Evolutionary conservation across 1,139 yeast genomes (phyloP), one percentile per base, ranked within the genome.

Genomic region (Scheffersomyces segobiensis): DNA sequence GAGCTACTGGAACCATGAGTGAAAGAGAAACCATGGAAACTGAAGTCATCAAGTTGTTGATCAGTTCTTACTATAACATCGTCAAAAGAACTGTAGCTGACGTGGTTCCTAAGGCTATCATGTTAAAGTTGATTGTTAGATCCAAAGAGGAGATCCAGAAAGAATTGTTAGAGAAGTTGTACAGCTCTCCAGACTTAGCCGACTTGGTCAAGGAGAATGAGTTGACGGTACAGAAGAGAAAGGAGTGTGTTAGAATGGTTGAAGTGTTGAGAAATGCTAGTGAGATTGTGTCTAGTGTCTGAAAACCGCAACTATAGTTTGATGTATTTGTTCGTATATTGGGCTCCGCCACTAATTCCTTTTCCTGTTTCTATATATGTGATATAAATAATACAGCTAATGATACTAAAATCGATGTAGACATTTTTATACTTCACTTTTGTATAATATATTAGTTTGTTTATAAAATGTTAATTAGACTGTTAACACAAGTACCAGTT

Each of bases 1-100:
- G 95, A 74, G 99, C 99, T 6, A 87, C 97, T 24, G 98, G 98
- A 52, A 87, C 91, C 59, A 88, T 95, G 91, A 86, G 97, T 24
- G 99, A 95, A 72, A 88, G 98, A 67, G 99, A 95, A 77, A 87
- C 93, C 47, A 89, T 91, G 87, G 99, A 95, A 76, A 95, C 98
- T 0, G 99, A 95, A 71, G 98, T 95, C 50, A 95, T 95, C 72
- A 95, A 95, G 79, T 83, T 95, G 65, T 83, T 95, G 70, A 95
- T 95, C 66, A 86, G 89, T 56, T 92, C 98, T 42, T 95, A 95
- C 76, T 95, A 88, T 78, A 87, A 86, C 70, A 95, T 95, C 72
- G 98, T 95, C 58, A 93, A 93, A 79, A 87, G 97, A 72, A 92
- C 98, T 0, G 91, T 95, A 65, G 89, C 96, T 18, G 99, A 95